Conservation (phyloP, 306 rosid genomes). For the Erythrophleum fordii region DNA sequence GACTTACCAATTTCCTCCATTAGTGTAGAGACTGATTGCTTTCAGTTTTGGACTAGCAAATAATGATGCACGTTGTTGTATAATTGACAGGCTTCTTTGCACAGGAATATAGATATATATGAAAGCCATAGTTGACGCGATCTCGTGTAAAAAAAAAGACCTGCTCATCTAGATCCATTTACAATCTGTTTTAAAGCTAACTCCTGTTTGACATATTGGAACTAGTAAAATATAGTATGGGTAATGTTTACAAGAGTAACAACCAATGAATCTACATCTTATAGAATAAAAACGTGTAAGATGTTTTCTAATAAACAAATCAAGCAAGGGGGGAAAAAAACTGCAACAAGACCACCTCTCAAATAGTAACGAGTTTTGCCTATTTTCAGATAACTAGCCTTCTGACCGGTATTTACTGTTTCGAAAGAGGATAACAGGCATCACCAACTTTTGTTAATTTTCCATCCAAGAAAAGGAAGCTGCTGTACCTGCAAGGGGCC, state of each 20-base stretch:
- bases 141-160: background rate
- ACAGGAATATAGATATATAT: background rate
- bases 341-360: background rate
- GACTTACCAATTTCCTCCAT: constrained; percentile 16
- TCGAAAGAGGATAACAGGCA: background rate
- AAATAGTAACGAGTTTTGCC: background rate
- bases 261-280: background rate
- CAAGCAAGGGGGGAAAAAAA: background rate
- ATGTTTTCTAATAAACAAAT: background rate
- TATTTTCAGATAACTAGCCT: background rate
- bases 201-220: background rate
- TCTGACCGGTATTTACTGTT: background rate
- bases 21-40: background rate
- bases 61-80: constrained; percentile 6
- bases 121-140: constrained; percentile 6
- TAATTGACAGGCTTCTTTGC: constrained; percentile 7
- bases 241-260: background rate
- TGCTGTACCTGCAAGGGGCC: background rate
- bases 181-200: background rate
- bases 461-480: background rate
- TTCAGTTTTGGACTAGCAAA: constrained; percentile 29
- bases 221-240: background rate
- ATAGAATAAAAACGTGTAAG: background rate
- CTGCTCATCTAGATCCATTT: background rate
- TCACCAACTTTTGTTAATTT: background rate